These are phyloP conservation scores for Dictyostelium brefeldianum DNA, from an alignment of 78 protist genomes.

Conservation along the genomic window DNA sequence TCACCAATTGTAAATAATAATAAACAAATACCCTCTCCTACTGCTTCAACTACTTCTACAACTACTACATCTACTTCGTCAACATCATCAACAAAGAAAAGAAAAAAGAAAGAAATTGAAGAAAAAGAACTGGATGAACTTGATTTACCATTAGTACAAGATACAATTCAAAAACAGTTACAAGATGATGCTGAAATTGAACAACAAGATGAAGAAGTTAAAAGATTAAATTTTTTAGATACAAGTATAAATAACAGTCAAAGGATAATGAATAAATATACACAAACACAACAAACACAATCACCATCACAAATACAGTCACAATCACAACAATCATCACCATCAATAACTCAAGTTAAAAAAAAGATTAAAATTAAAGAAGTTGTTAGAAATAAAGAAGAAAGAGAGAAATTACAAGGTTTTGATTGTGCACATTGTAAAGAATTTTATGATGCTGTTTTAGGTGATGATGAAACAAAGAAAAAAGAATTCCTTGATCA, in stretches of 20 bases:
- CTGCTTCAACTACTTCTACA: background rate
- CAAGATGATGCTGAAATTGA: background rate
- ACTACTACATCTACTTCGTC: background rate
- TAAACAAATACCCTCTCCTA: background rate
- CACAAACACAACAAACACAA: background rate
- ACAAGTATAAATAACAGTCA: background rate
- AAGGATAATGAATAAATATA: constrained; percentile 1
- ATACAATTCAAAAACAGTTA: background rate
- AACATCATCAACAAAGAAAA: background rate
- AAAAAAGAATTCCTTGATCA: constrained; percentile 38
- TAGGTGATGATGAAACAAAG: constrained; percentile 42
- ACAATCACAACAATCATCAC: constrained; percentile 26
- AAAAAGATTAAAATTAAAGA: constrained; percentile 39
- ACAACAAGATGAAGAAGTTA: background rate
- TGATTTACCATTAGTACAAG: background rate
- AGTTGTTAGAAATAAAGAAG: constrained; percentile 40
- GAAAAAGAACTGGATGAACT: background rate
- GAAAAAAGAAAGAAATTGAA: background rate
- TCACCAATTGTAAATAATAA: background rate
- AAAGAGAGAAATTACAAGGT: constrained; percentile 61
- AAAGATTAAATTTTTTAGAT: background rate
- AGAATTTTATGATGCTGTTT: constrained; percentile 72
- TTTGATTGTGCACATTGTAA: constrained; percentile 75
- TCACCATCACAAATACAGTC: background rate
- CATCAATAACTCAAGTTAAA: background rate